phyloP scores from a whole-genome alignment of 768 basidiomycete genomes.

The Lactarius evosmus region DNA sequence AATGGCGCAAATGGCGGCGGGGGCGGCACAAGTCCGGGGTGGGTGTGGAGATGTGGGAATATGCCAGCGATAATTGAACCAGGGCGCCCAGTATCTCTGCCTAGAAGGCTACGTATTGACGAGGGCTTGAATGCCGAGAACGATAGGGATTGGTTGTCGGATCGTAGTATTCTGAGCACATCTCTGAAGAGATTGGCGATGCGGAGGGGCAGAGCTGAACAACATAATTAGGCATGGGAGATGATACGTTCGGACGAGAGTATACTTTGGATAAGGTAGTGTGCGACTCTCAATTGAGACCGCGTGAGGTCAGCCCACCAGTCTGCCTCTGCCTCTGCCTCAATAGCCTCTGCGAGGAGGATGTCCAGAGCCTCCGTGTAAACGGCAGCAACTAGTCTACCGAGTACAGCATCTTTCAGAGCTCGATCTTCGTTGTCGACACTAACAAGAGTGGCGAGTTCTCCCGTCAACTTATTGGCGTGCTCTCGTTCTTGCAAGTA shows the following conservation, averaged over 20 bases:
- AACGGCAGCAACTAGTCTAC: constrained; percentile 51
- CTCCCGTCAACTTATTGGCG: not conserved
- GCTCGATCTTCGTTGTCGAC: constrained; percentile 35
- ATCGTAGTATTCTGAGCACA: constrained; percentile 22
- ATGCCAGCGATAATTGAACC: constrained; percentile 15
- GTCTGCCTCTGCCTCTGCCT: constrained; percentile 71
- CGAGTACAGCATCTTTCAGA: constrained; percentile 44
- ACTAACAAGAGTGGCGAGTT: constrained; percentile 5
- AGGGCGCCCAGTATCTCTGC: constrained; percentile 9
- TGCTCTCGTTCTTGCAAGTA: constrained; percentile 32
- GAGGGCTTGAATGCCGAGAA: constrained; percentile 19
- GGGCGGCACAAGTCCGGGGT: constrained; percentile 25
- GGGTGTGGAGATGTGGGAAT: constrained; percentile 29
- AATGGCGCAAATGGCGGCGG: constrained; percentile 18
- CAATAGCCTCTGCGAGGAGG: constrained; percentile 61
- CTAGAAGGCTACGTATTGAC: constrained; percentile 13
- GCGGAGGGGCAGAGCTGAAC: constrained; percentile 26
- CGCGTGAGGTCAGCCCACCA: constrained; percentile 81
- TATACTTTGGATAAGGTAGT: constrained; percentile 80
- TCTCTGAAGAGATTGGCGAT: constrained; percentile 25
- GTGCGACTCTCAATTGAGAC: constrained; percentile 50
- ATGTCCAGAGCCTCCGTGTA: constrained; percentile 65
- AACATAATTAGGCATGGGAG: not conserved
- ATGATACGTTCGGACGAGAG: constrained; percentile 17
- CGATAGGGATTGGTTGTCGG: constrained; percentile 15